These are phyloP conservation scores for Mortierella claussenii DNA, from an alignment of 192 early-diverging fungal species.

Conservation along the genomic window DNA sequence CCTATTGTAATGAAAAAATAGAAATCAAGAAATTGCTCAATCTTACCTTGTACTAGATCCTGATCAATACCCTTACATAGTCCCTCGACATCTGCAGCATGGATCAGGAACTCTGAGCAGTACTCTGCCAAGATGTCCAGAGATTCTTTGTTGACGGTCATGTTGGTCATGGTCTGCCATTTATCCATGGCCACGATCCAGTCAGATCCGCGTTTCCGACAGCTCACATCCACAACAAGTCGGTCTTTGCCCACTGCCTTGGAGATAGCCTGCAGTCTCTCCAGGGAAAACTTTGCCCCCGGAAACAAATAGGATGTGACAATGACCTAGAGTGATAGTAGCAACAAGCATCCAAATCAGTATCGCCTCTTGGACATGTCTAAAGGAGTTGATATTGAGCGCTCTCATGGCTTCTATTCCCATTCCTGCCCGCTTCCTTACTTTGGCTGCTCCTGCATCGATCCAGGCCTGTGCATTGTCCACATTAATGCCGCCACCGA, in stretches of 20 bases:
- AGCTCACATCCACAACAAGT: slow-evolving; percentile 89
- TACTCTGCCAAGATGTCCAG: slow-evolving; percentile 36
- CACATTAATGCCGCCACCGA: slow-evolving; percentile 93
- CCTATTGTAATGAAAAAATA: neutral
- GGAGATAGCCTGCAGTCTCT: slow-evolving; percentile 68
- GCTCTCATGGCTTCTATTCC: neutral
- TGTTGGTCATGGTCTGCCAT: slow-evolving; percentile 97
- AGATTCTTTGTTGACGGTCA: slow-evolving; percentile 76
- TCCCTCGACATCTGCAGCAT: slow-evolving; percentile 98
- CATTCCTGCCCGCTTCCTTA: slow-evolving; percentile 6
- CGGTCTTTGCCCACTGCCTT: slow-evolving; percentile 72
- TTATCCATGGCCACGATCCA: slow-evolving; percentile 99
- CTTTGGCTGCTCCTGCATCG: slow-evolving; percentile 85
- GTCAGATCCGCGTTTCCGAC: slow-evolving; percentile 69
- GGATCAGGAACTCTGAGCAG: slow-evolving; percentile 88
- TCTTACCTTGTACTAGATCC: slow-evolving; percentile 78
- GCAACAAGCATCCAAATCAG: too few relatives aligned
- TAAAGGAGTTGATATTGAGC: neutral
- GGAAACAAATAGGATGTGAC: slow-evolving; percentile 97
- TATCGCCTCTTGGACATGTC: too few relatives aligned
- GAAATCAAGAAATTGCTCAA: neutral
- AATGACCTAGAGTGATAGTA: too few relatives aligned
- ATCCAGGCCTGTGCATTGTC: slow-evolving; percentile 94
- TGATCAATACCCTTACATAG: slow-evolving; percentile 93
- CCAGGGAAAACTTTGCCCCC: slow-evolving; percentile 70